phyloP scores from a whole-genome alignment of 1,284 basidiomycete species.

The Cutaneotrichosporon daszewskae region DNA sequence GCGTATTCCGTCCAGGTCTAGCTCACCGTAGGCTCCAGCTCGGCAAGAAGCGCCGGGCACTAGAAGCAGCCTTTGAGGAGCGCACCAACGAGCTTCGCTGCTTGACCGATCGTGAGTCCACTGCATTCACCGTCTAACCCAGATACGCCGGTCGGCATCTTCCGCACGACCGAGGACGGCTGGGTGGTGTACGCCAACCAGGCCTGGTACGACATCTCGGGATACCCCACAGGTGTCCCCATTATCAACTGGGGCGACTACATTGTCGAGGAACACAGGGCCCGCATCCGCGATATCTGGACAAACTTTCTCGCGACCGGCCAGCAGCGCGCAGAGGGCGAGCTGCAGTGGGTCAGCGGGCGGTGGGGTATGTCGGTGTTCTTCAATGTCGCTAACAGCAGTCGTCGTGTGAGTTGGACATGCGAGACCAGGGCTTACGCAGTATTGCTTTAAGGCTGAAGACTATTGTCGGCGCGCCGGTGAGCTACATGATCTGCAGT shows the following conservation, averaged over 20 bases:
- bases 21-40: too few species aligned
- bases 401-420: too few species aligned
- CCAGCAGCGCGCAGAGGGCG: constrained; percentile 7
- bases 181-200: constrained; percentile 32
- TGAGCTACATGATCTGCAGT: too few species aligned
- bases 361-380: constrained; percentile 17
- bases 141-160: constrained; percentile 43
- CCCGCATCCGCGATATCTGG: constrained; percentile 23
- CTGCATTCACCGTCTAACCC: too few species aligned
- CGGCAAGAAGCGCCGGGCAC: constrained; percentile 32
- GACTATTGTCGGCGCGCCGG: too few species aligned
- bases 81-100: constrained; percentile 38
- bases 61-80: constrained; percentile 40
- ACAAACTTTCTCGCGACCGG: constrained; percentile 15
- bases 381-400: too few species aligned
- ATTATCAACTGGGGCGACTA: constrained; percentile 33
- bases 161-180: constrained; percentile 31
- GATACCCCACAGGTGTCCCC: constrained; percentile 19
- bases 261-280: constrained; percentile 18
- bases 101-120: constrained; percentile 26
- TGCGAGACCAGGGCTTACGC: too few species aligned
- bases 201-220: constrained; percentile 35
- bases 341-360: constrained; percentile 33
- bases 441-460: too few species aligned
- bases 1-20: too few species aligned